phyloP scores from a whole-genome alignment of 208 protist species.

The Crithidia brevicula region DNA sequence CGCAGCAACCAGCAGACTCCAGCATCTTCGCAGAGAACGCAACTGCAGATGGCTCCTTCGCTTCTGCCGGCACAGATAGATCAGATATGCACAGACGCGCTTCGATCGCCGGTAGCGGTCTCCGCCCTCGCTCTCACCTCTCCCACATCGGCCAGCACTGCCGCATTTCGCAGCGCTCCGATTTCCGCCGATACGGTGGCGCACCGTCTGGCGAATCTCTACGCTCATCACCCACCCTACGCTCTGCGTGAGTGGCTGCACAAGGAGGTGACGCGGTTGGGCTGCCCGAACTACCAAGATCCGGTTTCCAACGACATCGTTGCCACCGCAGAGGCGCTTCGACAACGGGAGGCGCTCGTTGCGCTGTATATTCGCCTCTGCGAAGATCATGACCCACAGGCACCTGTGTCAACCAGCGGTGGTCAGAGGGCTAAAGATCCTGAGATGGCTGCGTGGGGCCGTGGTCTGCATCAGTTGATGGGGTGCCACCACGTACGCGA shows the following conservation, averaged over 20 bases:
- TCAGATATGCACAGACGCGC: background rate
- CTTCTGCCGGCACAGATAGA: background rate
- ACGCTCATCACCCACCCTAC: constrained; percentile 20
- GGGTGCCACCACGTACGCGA: constrained; percentile 38
- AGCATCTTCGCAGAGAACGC: background rate
- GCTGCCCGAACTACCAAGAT: constrained; percentile 38
- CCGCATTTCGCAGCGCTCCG: background rate
- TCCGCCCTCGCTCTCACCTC: background rate
- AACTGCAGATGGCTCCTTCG: background rate
- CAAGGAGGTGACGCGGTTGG: constrained; percentile 16
- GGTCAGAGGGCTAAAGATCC: background rate
- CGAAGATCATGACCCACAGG: background rate
- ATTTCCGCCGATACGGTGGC: constrained; percentile 11
- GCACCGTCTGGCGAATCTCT: constrained; percentile 19
- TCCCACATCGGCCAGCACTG: background rate
- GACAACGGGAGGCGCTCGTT: constrained; percentile 23
- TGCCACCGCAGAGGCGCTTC: constrained; percentile 27
- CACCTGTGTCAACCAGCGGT: background rate
- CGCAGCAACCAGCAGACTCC: too few species aligned
- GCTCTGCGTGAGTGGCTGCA: constrained; percentile 34
- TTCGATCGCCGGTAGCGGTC: constrained; percentile 1
- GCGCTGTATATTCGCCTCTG: constrained; percentile 8
- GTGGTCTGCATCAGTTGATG: constrained; percentile 15
- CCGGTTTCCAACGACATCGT: constrained; percentile 40
- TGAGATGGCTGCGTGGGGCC: constrained; percentile 7